phyloP scores from a whole-genome alignment of 1,284 basidiomycete species.

The Cryptococcus wingfieldii region DNA sequence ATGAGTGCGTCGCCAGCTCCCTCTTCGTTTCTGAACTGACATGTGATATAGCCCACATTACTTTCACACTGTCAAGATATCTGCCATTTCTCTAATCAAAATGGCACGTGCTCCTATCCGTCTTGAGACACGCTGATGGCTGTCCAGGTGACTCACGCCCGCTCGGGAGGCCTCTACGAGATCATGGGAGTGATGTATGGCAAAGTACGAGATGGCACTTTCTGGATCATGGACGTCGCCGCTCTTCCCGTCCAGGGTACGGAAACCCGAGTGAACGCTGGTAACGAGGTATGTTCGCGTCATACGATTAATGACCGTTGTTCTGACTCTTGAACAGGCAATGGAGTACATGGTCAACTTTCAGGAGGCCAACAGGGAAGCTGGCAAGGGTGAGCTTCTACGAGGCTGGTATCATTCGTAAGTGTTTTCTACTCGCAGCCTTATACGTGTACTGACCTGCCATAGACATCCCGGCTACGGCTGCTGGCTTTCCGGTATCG shows the following conservation, averaged over 20 bases:
- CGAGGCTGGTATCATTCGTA: slow-evolving; percentile 98
- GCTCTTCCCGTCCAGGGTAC: slow-evolving; percentile 98
- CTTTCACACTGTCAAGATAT: slow-evolving; percentile 92
- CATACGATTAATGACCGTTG: neutral
- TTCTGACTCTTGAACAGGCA: slow-evolving; percentile 51
- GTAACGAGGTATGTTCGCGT: slow-evolving; percentile 59
- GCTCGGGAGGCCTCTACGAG: slow-evolving; percentile 94
- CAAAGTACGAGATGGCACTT: slow-evolving; percentile 77
- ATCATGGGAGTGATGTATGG: slow-evolving; percentile 99
- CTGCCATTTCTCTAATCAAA: slow-evolving; percentile 92
- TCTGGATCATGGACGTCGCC: slow-evolving; percentile 94
- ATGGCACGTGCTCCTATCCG: slow-evolving; percentile 61
- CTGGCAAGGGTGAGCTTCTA: slow-evolving; percentile 75
- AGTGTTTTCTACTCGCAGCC: slow-evolving; percentile 5
- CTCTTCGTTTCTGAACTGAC: neutral
- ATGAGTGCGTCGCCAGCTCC: slow-evolving; percentile 60
- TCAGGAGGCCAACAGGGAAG: slow-evolving; percentile 70
- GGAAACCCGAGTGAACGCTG: slow-evolving; percentile 95
- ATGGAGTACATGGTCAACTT: slow-evolving; percentile 99
- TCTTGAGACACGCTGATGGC: neutral
- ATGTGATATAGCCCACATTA: slow-evolving; percentile 65
- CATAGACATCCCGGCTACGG: slow-evolving; percentile 85
- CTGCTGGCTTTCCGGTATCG: slow-evolving; percentile 95
- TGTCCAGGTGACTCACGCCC: slow-evolving; percentile 85
- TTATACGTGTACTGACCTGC: neutral